These are phyloP conservation scores for Nadsonia commutata DNA, from an alignment of 1,139 yeast species.

Conservation along the genomic window DNA sequence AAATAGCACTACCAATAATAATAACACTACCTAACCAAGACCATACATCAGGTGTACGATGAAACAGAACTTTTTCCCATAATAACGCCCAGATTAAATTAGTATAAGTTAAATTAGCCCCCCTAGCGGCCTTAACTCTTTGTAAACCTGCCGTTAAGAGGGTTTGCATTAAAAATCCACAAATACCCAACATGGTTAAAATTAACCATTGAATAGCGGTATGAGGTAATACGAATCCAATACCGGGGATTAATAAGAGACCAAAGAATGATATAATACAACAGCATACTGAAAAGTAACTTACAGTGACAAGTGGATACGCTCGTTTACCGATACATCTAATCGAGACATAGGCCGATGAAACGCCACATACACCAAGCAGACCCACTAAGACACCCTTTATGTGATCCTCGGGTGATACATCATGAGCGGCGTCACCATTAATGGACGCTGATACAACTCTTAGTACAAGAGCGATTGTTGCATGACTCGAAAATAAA, in stretches of 20 bases:
- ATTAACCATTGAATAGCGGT: constrained; percentile 49
- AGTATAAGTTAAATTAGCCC: constrained; percentile 59
- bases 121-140: constrained; percentile 65
- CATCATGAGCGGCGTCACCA: constrained; percentile 5
- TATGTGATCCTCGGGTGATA: constrained; percentile 6
- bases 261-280: constrained; percentile 41
- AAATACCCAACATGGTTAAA: constrained; percentile 46
- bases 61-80: constrained; percentile 62
- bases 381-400: constrained; percentile 53
- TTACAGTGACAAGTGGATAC: constrained; percentile 67
- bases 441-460: constrained; percentile 8
- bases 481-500: constrained; percentile 2
- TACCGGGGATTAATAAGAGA: constrained; percentile 41
- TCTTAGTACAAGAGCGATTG: constrained; percentile 5
- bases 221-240: constrained; percentile 45
- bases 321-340: constrained; percentile 64
- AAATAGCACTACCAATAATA: constrained; percentile 51
- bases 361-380: constrained; percentile 57
- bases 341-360: constrained; percentile 54
- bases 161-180: constrained; percentile 75
- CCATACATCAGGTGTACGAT: constrained; percentile 55
- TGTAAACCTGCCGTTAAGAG: constrained; percentile 73
- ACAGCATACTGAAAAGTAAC: constrained; percentile 55
- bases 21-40: constrained; percentile 55
- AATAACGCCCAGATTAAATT: constrained; percentile 68